Base-by-base conservation (phyloP, 257 asterid species). In the Nicotiana tomentosiformis region DNA sequence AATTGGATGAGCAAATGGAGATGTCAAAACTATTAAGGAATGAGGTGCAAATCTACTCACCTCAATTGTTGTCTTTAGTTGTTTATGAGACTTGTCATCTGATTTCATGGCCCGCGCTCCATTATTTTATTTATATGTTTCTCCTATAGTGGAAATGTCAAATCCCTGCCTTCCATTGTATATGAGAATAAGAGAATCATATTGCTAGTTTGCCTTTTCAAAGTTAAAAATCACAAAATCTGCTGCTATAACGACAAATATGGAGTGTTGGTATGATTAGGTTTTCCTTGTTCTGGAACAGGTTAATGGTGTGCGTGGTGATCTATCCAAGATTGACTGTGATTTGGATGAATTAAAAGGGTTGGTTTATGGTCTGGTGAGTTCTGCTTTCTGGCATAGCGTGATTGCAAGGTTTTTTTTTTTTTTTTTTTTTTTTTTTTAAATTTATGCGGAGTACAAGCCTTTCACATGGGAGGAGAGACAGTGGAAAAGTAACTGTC, bases 1-100 rank as follows among this genome's bases (percentile, higher is more conserved):
- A 94, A 86, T 87, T 94, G 39, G 98, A 96, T 86, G 98, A 93
- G 69, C 99, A 96, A 91, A 88, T 93, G 82, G 97, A 93, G 85
- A 77, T 94, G 12, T 93, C 98, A 78, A 94, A 93, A 85, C 83
- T 90, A 84, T 91, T 96, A 80, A 88, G 91, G 87, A 85, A 65
- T 46, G 97, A 95, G 92, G 99, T 94, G 60, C 49, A 46, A 7
- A n/a, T 69, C 18, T 69, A 5, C 77, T 39, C 57, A 39, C 33
- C 9, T 39, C 56, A 17, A 30, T 39, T 69, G 26, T 66, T 66
- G 11, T 80, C 76, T 10, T 80, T 18, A 15, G n/a, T 14, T 72
- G 33, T 80, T 79, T 29, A 26, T 26, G 35, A 49, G 60, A 49
- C 1, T 29, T 23, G 33, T 61, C 68, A 17, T 53, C 30, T 57